Evolutionary conservation across 345 rosid species (phyloP), one percentile per base, ranked within the genome.

Genomic region (Bruguiera gymnorhiza): DNA sequence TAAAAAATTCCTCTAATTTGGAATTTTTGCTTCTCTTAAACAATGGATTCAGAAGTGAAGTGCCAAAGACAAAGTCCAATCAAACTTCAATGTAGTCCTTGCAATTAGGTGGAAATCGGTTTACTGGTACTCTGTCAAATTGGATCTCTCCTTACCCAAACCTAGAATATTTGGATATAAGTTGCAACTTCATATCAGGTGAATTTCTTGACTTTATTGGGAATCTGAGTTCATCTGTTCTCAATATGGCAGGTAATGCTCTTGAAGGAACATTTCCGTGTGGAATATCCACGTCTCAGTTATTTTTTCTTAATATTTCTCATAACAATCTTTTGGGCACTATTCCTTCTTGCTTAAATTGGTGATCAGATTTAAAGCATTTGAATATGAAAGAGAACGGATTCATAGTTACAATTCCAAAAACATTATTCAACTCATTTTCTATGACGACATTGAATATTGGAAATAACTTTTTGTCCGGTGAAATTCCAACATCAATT

Each of bases 281-380:
- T 43, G 48, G 24, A 23, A 23, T 23, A 23, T 24, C 24, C 24
- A 24, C 0, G 3, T 46, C 60, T 10, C 0, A 0, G 5, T 32
- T 66, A 31, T 31, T 3, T 19, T 15, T 66, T 66, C 36, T 66
- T 6, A 50, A 53, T 26, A 53, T 66, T 30, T 66, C 69, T 4
- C 18, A 32, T 31, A 66, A 53, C 50, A 32, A 66, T 43, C n/a
- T 66, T 20, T 20, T 50, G 16, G 60, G 69, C 55, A 31, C 10
- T 1, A 5, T 66, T 6, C 60, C 60, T 36, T 31, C 69, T 31
- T 66, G 69, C 59, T 66, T 53, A 3, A 53, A 31, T n/a, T 43
- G 60, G 13, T 29, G 23, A 53, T 52, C 69, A 9, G 0, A 11
- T 43, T 29, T 66, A 30, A 9, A 5, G 30, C 36, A 29, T 6